phyloP scores from a whole-genome alignment of 1,284 basidiomycete species.

The Kalmanozyma brasiliensis region DNA sequence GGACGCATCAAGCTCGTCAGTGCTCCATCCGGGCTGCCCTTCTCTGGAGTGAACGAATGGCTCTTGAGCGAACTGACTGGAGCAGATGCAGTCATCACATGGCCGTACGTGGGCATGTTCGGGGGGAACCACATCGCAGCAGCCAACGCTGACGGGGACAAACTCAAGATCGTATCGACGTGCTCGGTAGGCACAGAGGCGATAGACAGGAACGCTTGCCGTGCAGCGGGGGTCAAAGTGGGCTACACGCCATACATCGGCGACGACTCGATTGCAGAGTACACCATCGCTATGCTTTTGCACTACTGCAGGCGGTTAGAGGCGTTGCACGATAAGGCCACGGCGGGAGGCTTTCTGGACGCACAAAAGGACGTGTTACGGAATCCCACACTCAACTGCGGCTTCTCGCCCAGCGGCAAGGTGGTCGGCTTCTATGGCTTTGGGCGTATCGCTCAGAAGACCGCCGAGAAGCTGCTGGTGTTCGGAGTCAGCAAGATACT shows the following conservation, averaged over 20 bases:
- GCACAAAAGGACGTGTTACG: slow-evolving; percentile 11
- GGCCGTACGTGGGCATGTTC: slow-evolving; percentile 21
- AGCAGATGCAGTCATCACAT: slow-evolving; percentile 21
- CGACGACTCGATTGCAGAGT: slow-evolving; percentile 25
- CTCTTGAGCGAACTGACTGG: slow-evolving; percentile 11
- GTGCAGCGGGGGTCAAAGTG: slow-evolving; percentile 16
- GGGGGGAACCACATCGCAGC: slow-evolving; percentile 18
- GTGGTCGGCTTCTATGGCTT: slow-evolving; percentile 33
- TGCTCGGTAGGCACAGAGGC: slow-evolving; percentile 29
- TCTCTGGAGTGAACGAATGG: slow-evolving; percentile 19
- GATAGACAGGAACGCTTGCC: slow-evolving; percentile 18
- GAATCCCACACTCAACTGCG: slow-evolving; percentile 25
- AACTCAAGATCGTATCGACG: slow-evolving; percentile 16
- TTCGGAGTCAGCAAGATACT: slow-evolving; percentile 15
- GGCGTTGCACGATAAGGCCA: background rate
- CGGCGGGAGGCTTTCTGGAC: slow-evolving; percentile 1
- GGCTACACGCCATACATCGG: slow-evolving; percentile 29
- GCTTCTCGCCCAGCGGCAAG: slow-evolving; percentile 22
- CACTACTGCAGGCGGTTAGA: slow-evolving; percentile 15
- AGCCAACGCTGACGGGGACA: background rate
- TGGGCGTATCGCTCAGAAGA: slow-evolving; percentile 31
- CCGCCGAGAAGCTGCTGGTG: slow-evolving; percentile 24
- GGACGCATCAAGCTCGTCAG: slow-evolving; percentile 20
- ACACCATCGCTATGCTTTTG: slow-evolving; percentile 33
- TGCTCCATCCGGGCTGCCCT: slow-evolving; percentile 4